These are phyloP conservation scores for Maudiozyma serrabonitensis DNA, from an alignment of 805 yeast genomes.

Conservation along the genomic window DNA sequence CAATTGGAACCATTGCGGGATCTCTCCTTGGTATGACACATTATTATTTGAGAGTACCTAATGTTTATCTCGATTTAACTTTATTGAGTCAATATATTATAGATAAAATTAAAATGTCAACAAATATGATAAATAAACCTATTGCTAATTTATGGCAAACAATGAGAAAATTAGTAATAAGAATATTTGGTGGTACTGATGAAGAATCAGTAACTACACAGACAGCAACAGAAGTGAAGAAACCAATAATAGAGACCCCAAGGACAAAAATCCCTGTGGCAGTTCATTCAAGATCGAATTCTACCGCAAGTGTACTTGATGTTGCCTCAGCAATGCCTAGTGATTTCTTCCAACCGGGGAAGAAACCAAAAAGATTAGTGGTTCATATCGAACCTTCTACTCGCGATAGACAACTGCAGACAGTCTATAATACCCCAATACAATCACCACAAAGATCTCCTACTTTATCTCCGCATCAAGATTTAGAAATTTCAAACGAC, in stretches of 20 bases:
- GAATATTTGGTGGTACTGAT: too few relatives aligned
- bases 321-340: conserved; percentile 19
- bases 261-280: too few relatives aligned
- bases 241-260: too few relatives aligned
- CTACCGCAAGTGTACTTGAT: conserved; percentile 14
- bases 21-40: conserved; percentile 15
- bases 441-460: not conserved
- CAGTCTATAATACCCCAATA: not conserved
- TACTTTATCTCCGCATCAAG: not conserved
- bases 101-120: not conserved
- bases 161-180: too few relatives aligned
- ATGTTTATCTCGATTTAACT: conserved; percentile 12
- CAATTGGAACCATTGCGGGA: conserved; percentile 17
- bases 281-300: not conserved
- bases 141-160: not conserved
- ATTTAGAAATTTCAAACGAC: not conserved
- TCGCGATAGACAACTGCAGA: not conserved
- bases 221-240: too few relatives aligned
- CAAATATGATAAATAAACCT: not conserved
- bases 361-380: not conserved
- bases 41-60: conserved; percentile 15
- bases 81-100: not conserved
- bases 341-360: conserved; percentile 18
- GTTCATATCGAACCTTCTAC: not conserved
- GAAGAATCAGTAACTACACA: too few relatives aligned